Evolutionary conservation across 805 yeast genomes (phyloP).

Genomic region (Clavispora phyllophila): DNA sequence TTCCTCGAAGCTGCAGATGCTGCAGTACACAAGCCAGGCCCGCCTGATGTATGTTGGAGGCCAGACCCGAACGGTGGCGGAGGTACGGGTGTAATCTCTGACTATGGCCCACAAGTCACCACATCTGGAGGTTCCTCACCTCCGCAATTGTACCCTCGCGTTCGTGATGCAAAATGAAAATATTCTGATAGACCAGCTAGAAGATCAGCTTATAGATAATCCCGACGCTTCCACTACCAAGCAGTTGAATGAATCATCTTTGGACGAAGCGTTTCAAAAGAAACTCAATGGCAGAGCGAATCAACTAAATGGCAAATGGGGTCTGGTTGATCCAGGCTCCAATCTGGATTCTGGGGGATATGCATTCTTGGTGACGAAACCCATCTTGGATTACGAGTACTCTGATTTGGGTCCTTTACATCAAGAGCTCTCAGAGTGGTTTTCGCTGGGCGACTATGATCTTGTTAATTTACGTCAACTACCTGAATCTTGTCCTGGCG

Average conservation of each 20-base stretch:
- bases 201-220: constrained; percentile 43
- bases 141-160: not conserved
- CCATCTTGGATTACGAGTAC: constrained; percentile 27
- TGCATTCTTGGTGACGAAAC: constrained; percentile 26
- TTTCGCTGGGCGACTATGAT: constrained; percentile 26
- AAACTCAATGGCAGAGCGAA: constrained; percentile 39
- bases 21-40: not conserved
- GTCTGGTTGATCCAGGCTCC: constrained; percentile 1
- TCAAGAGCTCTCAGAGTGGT: constrained; percentile 37
- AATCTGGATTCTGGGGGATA: constrained; percentile 3
- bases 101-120: not conserved
- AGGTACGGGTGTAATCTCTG: no score
- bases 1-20: no score
- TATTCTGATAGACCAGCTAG: constrained; percentile 40
- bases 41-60: no score
- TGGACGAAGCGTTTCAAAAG: constrained; percentile 39
- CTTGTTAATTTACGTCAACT: not conserved
- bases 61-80: no score
- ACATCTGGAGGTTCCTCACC: not conserved
- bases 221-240: constrained; percentile 31
- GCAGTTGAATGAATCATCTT: constrained; percentile 24
- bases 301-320: constrained; percentile 23
- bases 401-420: constrained; percentile 22
- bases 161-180: constrained; percentile 16
- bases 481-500: not conserved